Evolutionary conservation across 1,139 yeast species (phyloP), one percentile per base, ranked within the genome.

Genomic region (Debaryomyces nepalensis): DNA sequence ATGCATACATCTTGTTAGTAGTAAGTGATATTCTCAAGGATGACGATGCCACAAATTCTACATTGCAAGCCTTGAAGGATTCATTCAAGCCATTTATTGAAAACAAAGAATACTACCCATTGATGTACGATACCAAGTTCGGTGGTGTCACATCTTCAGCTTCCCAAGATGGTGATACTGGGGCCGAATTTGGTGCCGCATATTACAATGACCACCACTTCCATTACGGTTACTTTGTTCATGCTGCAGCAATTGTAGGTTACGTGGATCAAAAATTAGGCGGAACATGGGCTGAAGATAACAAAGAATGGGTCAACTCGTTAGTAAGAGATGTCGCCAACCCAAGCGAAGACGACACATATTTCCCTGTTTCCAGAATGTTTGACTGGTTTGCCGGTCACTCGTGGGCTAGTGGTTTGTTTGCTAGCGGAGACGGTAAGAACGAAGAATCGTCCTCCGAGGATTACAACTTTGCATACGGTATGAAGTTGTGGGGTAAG

Each of bases 301-400:
- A 84, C 63, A 75, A 79, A 57, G 81, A 71, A 39, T 83, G 85
- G 84, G 84, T 84, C 43, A 81, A 82, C 56, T 52, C 81, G 1
- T 69, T 84, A 48, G 67, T 87, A 31, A 77, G 95, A 59, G 95
- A 87, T 58, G 89, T 84, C 42, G 89, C 91, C 27, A 86, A 87
- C 54, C 95, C 90, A 23, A 76, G 83, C 44, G 60, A 44, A 23
- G 69, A 68, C 3, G 95, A 86, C 58, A 42, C 69, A 2, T 76
- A 75, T 58, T 87, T 85, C 81, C 95, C 96, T 3, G 86, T 81
- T 11, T 84, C 79, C 37, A 76, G 95, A 58, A 76, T 75, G 74
- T 87, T 87, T 63, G 93, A 86, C 60, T 87, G 87, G 88, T 87
- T 66, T 65, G 74, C 75, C 34, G 96, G 96, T 23, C 95, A 87